These are phyloP conservation scores for Chrysopogon serrulatus DNA, from an alignment of 176 grass and related monocot genomes.

Conservation along the genomic window DNA sequence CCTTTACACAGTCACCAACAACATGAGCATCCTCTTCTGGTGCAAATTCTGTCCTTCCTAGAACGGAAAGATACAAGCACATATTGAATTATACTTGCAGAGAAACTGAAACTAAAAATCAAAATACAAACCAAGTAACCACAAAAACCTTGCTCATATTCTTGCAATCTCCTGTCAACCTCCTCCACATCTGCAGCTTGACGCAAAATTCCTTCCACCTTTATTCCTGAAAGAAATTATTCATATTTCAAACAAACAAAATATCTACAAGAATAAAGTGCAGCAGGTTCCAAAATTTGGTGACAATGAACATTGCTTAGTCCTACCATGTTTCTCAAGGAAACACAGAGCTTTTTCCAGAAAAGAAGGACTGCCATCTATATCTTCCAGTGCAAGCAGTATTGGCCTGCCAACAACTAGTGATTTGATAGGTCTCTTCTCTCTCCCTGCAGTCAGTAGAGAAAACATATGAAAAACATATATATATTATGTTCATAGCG, in stretches of 20 bases:
- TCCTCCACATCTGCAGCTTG: constrained; percentile 96
- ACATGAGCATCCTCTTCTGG: constrained; percentile 97
- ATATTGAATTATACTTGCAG: constrained; percentile 18
- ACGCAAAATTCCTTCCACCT: constrained; percentile 94
- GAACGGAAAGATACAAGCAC: constrained; percentile 28
- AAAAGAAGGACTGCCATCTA: constrained; percentile 98
- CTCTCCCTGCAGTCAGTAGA: constrained; percentile 70
- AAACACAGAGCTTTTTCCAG: constrained; percentile 96
- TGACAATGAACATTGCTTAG: background rate
- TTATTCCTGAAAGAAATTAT: constrained; percentile 71
- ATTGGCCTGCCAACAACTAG: constrained; percentile 95
- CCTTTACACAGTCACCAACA: constrained; percentile 97
- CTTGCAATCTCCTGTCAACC: constrained; percentile 90
- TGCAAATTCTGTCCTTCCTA: constrained; percentile 84
- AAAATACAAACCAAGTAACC: constrained; percentile 29
- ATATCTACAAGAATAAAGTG: constrained; percentile 16
- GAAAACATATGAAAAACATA: constrained; percentile 6
- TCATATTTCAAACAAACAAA: constrained; percentile 9
- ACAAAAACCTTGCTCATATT: constrained; percentile 93
- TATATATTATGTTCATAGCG: background rate
- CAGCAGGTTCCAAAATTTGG: background rate
- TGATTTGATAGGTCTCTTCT: constrained; percentile 82
- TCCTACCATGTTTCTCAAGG: constrained; percentile 94
- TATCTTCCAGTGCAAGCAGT: constrained; percentile 98
- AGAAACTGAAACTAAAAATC: constrained; percentile 13